Base-by-base conservation (phyloP, 352 stramenopile species). In the Pythium dissotocum region DNA sequence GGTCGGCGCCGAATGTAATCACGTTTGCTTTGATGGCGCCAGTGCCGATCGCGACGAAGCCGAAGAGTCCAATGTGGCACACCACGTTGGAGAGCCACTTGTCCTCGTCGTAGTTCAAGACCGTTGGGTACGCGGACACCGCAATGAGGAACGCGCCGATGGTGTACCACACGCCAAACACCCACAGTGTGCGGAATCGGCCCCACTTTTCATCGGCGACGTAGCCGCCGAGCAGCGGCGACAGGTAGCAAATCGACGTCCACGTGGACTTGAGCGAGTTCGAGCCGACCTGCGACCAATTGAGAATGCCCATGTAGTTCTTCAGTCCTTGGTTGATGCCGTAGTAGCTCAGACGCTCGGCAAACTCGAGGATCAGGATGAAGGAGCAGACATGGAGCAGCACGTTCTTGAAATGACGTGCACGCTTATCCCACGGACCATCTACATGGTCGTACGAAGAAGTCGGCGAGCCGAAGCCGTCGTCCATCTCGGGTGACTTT, bases 211-310 rank as follows among this genome's bases (percentile, higher is more conserved):
- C 88, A 63, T 96, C 88, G 14, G 88, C 86, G 8, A 96, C 76
- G 77, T 94, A 96, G n/a, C 83, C 88, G 38, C 88, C 88, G 0
- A 94, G 65, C 16, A 96, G 69, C 21, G 88, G 88, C 18, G 85
- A 93, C 53, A 96, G 61, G 68, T 96, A 96, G 55, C 87, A 94
- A 33, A 94, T 93, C 54, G 84, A 92, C 21, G 87, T 95, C 88
- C 87, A 95, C 56, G 87, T 96, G 46, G 82, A 93, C 77, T 96
- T 96, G 76, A 96, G 83, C 26, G 87, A 90, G 63, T 93, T 95
- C 49, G 88, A 91, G 35, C 84, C 87, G 5, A 92, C 87, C 53
- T 92, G 84, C 2, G 75, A 84, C 87, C 87, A 95, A 8, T 74
- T 73, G 13, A 96, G 66, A 8, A 80, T 79, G 55, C 82, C 82